phyloP scores from a whole-genome alignment of 495 filamentous ascomycete genomes.

The Penicillium lividum region DNA sequence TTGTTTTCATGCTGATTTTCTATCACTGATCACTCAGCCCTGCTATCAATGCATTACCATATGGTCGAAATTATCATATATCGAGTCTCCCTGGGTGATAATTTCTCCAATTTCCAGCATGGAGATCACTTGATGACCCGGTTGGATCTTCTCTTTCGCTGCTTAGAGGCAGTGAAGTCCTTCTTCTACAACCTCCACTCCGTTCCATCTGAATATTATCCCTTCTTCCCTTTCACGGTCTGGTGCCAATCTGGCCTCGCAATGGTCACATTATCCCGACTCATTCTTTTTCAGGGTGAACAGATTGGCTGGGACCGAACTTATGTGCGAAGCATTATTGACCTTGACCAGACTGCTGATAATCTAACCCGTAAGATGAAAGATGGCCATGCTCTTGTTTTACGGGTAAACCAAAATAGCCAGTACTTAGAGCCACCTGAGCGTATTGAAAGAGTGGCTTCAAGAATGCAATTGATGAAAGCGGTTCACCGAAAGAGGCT shows the following conservation, averaged over 20 bases:
- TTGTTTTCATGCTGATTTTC: neutral
- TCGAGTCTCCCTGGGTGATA: slow-evolving; percentile 21
- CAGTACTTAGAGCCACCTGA: slow-evolving; percentile 14
- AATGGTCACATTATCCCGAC: slow-evolving; percentile 31
- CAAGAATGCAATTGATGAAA: slow-evolving; percentile 20
- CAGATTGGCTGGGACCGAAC: slow-evolving; percentile 21
- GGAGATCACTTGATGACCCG: slow-evolving; percentile 15
- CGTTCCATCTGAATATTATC: slow-evolving; percentile 19
- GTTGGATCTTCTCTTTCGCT: slow-evolving; percentile 28
- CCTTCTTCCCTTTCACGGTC: slow-evolving; percentile 26
- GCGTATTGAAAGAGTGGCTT: slow-evolving; percentile 13
- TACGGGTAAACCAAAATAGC: neutral
- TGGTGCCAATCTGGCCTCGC: slow-evolving; percentile 28
- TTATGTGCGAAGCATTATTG: slow-evolving; percentile 20
- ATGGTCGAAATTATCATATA: slow-evolving; percentile 29
- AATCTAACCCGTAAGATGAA: slow-evolving; percentile 13
- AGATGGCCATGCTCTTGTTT: slow-evolving; percentile 5
- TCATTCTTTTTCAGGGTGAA: slow-evolving; percentile 31
- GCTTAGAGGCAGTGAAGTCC: slow-evolving; percentile 28
- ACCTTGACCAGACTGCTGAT: slow-evolving; percentile 16
- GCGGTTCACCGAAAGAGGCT: slow-evolving; percentile 17
- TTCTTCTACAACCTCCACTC: slow-evolving; percentile 32
- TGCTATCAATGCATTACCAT: slow-evolving; percentile 22
- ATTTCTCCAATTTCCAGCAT: slow-evolving; percentile 16
- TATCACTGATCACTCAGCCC: slow-evolving; percentile 1